Base-by-base conservation (phyloP, 352 stramenopile genomes). In the Globisporangium cederbergense region DNA sequence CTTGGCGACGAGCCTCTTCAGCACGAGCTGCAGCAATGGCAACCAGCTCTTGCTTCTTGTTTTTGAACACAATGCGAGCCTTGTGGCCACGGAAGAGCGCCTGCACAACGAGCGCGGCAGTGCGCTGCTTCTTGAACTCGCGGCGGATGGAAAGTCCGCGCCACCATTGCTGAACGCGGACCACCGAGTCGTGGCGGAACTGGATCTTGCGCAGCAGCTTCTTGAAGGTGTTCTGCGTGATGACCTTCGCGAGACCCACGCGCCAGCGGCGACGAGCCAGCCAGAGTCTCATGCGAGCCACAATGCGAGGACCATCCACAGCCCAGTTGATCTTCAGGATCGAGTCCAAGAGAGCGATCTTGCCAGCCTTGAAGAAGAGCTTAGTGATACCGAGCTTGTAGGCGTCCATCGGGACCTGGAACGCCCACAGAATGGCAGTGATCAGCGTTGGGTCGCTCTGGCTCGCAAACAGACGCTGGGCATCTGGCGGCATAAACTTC, bases 141-240 rank as follows among this genome's bases (percentile, higher is more conserved):
- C 86, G 85, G 58, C 85, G 85, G 50, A 92, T 72, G 32, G 77
- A 78, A 20, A 88, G 62, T 13, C 81, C 82, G 62, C 87, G 87
- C 87, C 87, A 96, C 87, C 87, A 96, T 60, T 84, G 83, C 75
- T 96, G 87, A 62, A 96, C 90, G 56, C 77, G 77, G 32, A 82
- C 71, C 20, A 89, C 78, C 32, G 77, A 76, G 51, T 89, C 75
- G 46, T 74, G 70, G 60, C 81, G 81, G 64, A 81, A 83, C 65
- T 88, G 79, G 63, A 90, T 90, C 67, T 79, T 83, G 65, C 74
- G 73, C 60, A 78, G 70, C 32, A 88, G 58, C 9, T 58, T 60
- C 60, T 74, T 75, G 64, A 84, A 88, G 16, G 65, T 60, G 60
- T 87, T 85, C 66, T 90, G 81, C 47, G 81, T 70, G 30, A 88